Conservation (phyloP, 768 basidiomycete species). For the Suillus tomentosus region DNA sequence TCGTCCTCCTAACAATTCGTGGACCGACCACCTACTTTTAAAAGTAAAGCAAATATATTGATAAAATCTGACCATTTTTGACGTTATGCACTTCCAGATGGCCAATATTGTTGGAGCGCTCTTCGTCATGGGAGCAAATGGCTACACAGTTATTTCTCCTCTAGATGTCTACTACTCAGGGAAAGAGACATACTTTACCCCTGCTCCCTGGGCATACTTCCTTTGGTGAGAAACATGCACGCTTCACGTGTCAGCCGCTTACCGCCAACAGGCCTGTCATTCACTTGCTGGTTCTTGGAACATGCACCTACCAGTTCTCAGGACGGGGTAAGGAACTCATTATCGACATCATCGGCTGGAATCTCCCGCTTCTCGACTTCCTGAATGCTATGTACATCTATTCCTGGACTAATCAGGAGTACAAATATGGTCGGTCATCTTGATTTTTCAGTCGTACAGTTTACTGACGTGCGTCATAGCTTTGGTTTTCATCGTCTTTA, state of each 20-base stretch:
- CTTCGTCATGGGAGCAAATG: slow-evolving; percentile 59
- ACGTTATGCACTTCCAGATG: slow-evolving; percentile 35
- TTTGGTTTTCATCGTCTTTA: slow-evolving; percentile 43
- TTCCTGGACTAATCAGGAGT: slow-evolving; percentile 57
- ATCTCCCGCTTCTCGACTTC: slow-evolving; percentile 61
- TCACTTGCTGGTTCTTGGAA: slow-evolving; percentile 67
- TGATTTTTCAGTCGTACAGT: neutral
- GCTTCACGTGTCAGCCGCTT: neutral
- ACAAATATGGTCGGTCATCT: slow-evolving; percentile 39
- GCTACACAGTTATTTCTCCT: slow-evolving; percentile 60
- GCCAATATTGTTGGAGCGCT: slow-evolving; percentile 59
- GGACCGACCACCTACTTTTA: slow-evolving; percentile 53
- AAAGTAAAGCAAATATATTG: slow-evolving; percentile 42
- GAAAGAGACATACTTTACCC: slow-evolving; percentile 70
- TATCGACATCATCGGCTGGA: slow-evolving; percentile 67
- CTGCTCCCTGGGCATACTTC: slow-evolving; percentile 61
- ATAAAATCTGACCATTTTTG: slow-evolving; percentile 3
- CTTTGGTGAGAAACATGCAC: slow-evolving; percentile 47
- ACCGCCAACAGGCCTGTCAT: slow-evolving; percentile 50
- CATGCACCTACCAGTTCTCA: slow-evolving; percentile 62
- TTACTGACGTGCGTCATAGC: slow-evolving; percentile 28
- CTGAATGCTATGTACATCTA: slow-evolving; percentile 68
- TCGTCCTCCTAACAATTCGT: slow-evolving; percentile 26
- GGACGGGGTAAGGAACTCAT: slow-evolving; percentile 55
- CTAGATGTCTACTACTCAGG: slow-evolving; percentile 47